Evolutionary conservation across 768 basidiomycete genomes (phyloP), one percentile per base, ranked within the genome.

Genomic region (Phlebiopsis gigantea): DNA sequence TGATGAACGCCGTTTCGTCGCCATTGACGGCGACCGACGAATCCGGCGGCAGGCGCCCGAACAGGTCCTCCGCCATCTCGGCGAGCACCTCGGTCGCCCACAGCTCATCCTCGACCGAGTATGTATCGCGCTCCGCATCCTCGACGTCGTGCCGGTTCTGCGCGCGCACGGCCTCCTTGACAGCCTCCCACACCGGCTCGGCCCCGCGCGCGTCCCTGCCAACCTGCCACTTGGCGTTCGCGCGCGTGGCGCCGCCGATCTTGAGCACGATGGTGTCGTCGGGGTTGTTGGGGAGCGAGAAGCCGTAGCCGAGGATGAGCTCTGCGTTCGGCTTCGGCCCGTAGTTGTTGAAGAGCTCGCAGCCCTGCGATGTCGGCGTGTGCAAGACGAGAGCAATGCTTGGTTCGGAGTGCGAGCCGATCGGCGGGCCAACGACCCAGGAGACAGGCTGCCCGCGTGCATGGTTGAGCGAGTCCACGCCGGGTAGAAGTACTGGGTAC

Each of bases 291-390:
- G 79, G 73, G 3, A 95, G 67, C 0, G 89, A 82, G 71, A 98
- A 98, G 0, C 96, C 95, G 65, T 97, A 98, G 5, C 90, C 93
- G 4, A 98, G 78, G 46, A 98, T 82, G 44, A 98, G 79, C 69
- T 95, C 91, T 25, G 90, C 79, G 68, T 96, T 95, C 0, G 92
- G 84, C 67, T 97, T 97, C 0, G 85, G 81, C 0, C 94, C 95
- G 68, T 97, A 97, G 68, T 96, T 96, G 73, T 94, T 96, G 73
- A 87, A 84, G 19, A 95, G 73, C 67, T 93, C 88, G 24, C 75
- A 65, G 15, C 77, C 79, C 1, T 70, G 59, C 1, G 60, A 59
- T 3, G 75, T 72, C 0, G 73, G 48, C 0, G 64, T 68, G 62
- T 87, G 86, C 6, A 79, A 70, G 2, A 89, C 73, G 51, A 96